phyloP scores from a whole-genome alignment of 805 yeast species.

The Wickerhamomyces kurtzmanii region DNA sequence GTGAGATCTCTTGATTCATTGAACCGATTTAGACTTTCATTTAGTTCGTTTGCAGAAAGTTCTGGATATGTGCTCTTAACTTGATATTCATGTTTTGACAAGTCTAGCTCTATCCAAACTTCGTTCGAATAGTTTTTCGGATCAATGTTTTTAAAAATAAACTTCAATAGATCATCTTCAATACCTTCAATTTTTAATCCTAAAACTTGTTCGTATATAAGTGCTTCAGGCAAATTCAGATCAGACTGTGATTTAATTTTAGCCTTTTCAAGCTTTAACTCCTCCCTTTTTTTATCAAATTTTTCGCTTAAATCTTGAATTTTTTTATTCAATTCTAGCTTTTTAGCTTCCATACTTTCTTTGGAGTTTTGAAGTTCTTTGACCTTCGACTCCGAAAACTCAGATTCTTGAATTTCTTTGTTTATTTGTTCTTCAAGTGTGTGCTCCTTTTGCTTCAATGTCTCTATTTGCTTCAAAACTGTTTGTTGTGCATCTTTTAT shows the following conservation, averaged over 20 bases:
- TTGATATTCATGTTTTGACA: constrained; percentile 29
- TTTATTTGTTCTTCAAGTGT: constrained; percentile 20
- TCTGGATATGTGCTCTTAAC: constrained; percentile 28
- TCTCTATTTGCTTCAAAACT: constrained; percentile 22
- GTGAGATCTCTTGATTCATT: constrained; percentile 12
- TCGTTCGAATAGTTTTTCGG: constrained; percentile 29
- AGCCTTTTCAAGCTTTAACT: constrained; percentile 22
- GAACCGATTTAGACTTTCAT: constrained; percentile 6
- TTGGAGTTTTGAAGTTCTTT: constrained; percentile 3
- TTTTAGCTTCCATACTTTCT: constrained; percentile 7
- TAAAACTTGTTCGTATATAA: constrained; percentile 39
- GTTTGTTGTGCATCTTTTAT: constrained; percentile 21
- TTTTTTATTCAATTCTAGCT: constrained; percentile 13
- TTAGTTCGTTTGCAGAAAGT: constrained; percentile 16
- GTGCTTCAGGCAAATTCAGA: constrained; percentile 40
- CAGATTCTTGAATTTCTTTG: constrained; percentile 14
- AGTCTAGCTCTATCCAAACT: constrained; percentile 34
- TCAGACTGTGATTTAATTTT: constrained; percentile 31
- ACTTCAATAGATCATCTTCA: constrained; percentile 32
- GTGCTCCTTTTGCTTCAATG: constrained; percentile 16
- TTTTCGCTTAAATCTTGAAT: constrained; percentile 23
- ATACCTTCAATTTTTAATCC: constrained; percentile 48
- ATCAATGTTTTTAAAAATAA: constrained; percentile 40
- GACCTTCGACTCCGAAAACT: constrained; percentile 9
- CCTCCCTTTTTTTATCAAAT: constrained; percentile 20